Base-by-base conservation (phyloP, 2,329 filamentous ascomycete species). In the Elsinoe perseae region DNA sequence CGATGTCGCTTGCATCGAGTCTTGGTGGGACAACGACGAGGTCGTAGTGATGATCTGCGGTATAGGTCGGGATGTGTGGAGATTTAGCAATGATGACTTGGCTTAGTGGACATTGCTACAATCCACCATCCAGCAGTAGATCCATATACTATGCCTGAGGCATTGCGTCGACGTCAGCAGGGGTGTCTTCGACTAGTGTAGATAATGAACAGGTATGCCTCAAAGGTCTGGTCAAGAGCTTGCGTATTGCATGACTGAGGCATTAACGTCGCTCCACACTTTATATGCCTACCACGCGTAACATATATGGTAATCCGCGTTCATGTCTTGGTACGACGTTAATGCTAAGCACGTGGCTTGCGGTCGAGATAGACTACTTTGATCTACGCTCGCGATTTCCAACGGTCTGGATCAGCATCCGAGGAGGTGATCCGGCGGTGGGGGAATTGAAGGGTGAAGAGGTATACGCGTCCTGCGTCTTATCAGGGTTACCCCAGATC, bases 1-100 rank as follows among this genome's bases (percentile, higher is more conserved):
- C 12, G 80, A 83, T 67, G 73, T 80, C 16, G 77, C 79, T 2
- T 72, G 73, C 25, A 66, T 82, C 64, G n/a, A 60, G 75, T 2
- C 63, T 75, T 18, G 43, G 32, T 40, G 6, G 18, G 46, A 60
- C 25, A 60, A 60, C 2, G 60, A 60, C n/a, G 59, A 58, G 1
- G 23, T 56, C 32, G 54, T 14, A 16, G 56, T 78, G 50, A 52
- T 79, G 42, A 62, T 78, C 1, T 73, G 71, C 54, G 77, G 77
- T 21, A 75, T 79, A 30, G 77, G 77, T 1, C 74, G 77, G 70
- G 75, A 79, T 59, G 61, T 76, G 56, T 70, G 74, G 63, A 56
- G 20, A 43, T 21, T 50, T 7, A 16, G 16, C 25, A 12, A 9
- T 50, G 44, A 30, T n/a, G 25, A 18, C 6, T 43, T 8, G 38